phyloP scores from a whole-genome alignment of 2,329 filamentous ascomycete species.

The Stagonosporopsis cucurbitacearum region DNA sequence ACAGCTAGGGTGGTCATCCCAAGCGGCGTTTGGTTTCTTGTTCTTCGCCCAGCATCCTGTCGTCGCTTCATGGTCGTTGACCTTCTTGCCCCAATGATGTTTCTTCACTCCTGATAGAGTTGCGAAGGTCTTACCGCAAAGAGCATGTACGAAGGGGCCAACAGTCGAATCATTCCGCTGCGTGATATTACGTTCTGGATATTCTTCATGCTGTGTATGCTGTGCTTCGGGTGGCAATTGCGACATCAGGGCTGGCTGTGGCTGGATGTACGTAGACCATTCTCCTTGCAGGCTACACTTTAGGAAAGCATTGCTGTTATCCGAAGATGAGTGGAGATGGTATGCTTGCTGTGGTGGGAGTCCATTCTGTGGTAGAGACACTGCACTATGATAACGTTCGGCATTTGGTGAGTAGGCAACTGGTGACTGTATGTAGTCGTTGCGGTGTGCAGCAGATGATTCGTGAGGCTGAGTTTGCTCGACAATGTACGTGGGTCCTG shows the following conservation, averaged over 20 bases:
- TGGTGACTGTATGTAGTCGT: neutral
- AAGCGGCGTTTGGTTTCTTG: conserved; percentile 36
- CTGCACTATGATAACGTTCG: neutral
- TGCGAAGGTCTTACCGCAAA: conserved; percentile 40
- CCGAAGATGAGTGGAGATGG: neutral
- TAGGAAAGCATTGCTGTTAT: neutral
- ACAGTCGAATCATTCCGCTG: neutral
- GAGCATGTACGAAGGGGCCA: conserved; percentile 31
- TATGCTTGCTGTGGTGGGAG: neutral
- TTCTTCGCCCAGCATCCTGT: conserved; percentile 45
- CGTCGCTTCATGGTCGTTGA: conserved; percentile 30
- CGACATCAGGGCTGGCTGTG: neutral
- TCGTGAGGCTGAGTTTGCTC: neutral
- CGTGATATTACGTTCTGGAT: neutral
- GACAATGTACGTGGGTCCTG: neutral
- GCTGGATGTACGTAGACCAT: neutral
- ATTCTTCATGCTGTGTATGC: neutral
- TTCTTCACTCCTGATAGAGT: conserved; percentile 39
- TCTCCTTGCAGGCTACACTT: neutral
- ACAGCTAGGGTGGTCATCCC: conserved; percentile 44
- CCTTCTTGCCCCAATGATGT: conserved; percentile 42
- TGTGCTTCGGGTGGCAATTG: neutral
- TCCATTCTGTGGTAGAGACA: neutral
- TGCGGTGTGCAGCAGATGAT: neutral
- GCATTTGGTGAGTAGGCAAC: neutral